A percentile compares a stretch with the other conserved stretches of the same genome.
phyloP scores from a whole-genome alignment of 148 eudicot species.

The Agrostemma githago region DNA sequence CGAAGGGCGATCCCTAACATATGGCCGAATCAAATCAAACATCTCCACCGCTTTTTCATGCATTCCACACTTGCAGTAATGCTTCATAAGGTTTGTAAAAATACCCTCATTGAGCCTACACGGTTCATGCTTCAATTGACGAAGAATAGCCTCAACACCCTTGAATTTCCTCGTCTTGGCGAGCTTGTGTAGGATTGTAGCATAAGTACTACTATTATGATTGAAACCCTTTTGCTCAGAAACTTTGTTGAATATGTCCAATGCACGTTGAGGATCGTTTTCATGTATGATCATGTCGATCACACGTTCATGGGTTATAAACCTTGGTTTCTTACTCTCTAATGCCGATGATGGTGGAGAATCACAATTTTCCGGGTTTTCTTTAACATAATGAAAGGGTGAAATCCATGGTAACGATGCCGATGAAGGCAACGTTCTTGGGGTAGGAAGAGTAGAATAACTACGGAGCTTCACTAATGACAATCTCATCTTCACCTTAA shows the following conservation, averaged over 20 bases:
- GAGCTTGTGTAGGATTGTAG: constrained; percentile 65
- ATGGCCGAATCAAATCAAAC: constrained; percentile 55
- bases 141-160: constrained; percentile 63
- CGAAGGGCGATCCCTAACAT: constrained; percentile 75
- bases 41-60: constrained; percentile 72
- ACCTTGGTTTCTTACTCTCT: constrained; percentile 33
- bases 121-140: constrained; percentile 76
- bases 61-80: constrained; percentile 58
- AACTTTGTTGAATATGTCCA: constrained; percentile 71
- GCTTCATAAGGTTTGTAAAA: constrained; percentile 78
- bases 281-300: constrained; percentile 59
- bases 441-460: neutral
- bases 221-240: constrained; percentile 73
- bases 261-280: constrained; percentile 65
- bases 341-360: constrained; percentile 20
- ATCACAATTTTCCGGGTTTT: constrained; percentile 10
- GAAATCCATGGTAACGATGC: constrained; percentile 33
- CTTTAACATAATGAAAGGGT: constrained; percentile 25
- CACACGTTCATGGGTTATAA: constrained; percentile 57
- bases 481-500: constrained; percentile 8
- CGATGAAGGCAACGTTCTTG: constrained; percentile 21
- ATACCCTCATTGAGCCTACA: constrained; percentile 81
- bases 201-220: constrained; percentile 77
- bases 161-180: constrained; percentile 57
- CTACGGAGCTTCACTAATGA: neutral